A percentile compares a stretch with the other conserved stretches of the same genome.
phyloP scores from a whole-genome alignment of 805 yeast genomes.

The Myxozyma kluyveri region DNA sequence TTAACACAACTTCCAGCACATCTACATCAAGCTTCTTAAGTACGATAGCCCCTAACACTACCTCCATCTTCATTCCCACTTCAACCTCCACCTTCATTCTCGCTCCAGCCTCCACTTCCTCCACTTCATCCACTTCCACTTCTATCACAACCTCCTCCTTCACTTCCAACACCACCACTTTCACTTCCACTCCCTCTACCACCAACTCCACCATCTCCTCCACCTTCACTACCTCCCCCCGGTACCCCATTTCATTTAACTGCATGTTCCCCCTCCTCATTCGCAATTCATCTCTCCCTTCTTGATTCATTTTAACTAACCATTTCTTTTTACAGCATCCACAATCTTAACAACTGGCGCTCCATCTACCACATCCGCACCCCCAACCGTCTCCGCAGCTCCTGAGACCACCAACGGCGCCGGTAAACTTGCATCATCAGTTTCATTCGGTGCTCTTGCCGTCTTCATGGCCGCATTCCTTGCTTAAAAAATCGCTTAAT shows the following conservation, averaged over 20 bases:
- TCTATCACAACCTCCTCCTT: background rate
- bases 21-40: too few relatives aligned
- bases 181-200: conserved; percentile 16
- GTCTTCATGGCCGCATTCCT: conserved; percentile 26
- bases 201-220: conserved; percentile 12
- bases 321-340: background rate
- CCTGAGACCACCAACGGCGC: conserved; percentile 16
- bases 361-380: conserved; percentile 14
- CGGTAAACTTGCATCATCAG: conserved; percentile 21
- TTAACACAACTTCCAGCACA: too few relatives aligned
- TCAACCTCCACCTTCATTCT: conserved; percentile 30
- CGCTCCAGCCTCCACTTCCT: conserved; percentile 32
- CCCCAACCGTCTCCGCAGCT: conserved; percentile 18
- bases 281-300: background rate
- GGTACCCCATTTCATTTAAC: conserved; percentile 11
- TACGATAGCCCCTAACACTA: conserved; percentile 27
- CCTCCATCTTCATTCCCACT: conserved; percentile 34
- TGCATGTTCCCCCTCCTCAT: conserved; percentile 15
- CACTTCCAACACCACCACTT: background rate
- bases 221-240: conserved; percentile 11
- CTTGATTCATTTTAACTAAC: background rate
- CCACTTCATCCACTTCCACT: conserved; percentile 26
- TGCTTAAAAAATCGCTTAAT: too few relatives aligned
- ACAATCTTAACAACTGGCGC: conserved; percentile 11
- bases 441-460: conserved; percentile 25